Conservation (phyloP, 2,329 filamentous ascomycete species). For the Cordyceps sp. region DNA sequence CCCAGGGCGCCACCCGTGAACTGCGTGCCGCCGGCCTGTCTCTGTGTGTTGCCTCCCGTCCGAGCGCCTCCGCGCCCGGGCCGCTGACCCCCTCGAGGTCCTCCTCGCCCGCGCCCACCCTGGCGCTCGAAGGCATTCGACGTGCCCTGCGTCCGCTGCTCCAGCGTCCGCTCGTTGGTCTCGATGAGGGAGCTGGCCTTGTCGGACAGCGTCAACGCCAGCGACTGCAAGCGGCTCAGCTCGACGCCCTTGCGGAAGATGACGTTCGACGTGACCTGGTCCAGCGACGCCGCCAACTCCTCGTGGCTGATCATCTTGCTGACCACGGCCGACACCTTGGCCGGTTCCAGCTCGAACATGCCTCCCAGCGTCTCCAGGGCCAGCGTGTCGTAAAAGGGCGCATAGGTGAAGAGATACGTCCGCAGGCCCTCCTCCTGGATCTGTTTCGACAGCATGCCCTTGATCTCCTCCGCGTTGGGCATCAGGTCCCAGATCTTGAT, state of each 20-base stretch:
- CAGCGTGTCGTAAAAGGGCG: constrained; percentile 96
- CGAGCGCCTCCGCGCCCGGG: constrained; percentile 45
- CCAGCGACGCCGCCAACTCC: constrained; percentile 85
- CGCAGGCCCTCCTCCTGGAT: constrained; percentile 97
- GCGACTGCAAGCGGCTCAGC: constrained; percentile 84
- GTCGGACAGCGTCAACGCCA: constrained; percentile 85
- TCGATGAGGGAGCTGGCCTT: constrained; percentile 95
- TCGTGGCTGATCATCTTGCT: constrained; percentile 99
- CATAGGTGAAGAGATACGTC: constrained; percentile 98
- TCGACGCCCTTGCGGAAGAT: constrained; percentile 99
- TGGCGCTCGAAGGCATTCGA: constrained; percentile 91
- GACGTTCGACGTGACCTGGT: constrained; percentile 93
- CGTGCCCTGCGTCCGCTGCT: constrained; percentile 92
- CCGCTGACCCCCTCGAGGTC: constrained; percentile 43
- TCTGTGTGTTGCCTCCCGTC: constrained; percentile 39
- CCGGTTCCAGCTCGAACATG: constrained; percentile 89
- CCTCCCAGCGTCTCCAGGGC: constrained; percentile 66
- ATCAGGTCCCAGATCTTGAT: constrained; percentile 99
- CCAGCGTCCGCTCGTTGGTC: constrained; percentile 90
- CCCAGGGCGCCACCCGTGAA: constrained; percentile 72
- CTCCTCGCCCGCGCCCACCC: constrained; percentile 59
- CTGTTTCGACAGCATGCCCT: constrained; percentile 91
- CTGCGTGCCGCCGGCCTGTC: constrained; percentile 57
- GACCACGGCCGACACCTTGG: constrained; percentile 87
- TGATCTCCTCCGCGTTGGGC: constrained; percentile 83